Percentiles rank a stretch among this genome's conserved stretches.
Evolutionary conservation across 202 grass and related monocot genomes (phyloP).

Genomic region (Hordeum pubiflorum): DNA sequence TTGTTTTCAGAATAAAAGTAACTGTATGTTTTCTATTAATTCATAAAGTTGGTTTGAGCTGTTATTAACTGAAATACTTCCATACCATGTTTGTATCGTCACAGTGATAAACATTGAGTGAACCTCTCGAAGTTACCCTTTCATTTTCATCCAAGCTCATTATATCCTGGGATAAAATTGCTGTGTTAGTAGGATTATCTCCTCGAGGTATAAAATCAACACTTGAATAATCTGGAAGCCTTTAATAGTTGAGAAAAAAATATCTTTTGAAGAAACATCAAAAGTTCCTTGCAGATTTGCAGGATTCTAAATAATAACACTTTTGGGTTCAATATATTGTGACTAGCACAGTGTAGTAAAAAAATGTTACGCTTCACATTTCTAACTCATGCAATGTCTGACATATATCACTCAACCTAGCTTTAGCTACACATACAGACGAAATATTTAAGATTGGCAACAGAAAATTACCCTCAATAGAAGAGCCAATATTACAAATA

Average conservation of each 20-base stretch:
- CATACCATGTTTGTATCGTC: conserved; percentile 82
- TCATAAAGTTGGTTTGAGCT: conserved; percentile 5
- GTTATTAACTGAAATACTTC: conserved; percentile 20
- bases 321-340: background rate
- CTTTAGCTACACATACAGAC: background rate
- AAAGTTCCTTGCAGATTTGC: background rate
- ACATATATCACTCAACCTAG: background rate
- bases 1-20: background rate
- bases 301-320: background rate
- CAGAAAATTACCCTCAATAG: conserved; percentile 5
- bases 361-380: background rate
- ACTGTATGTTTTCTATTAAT: background rate
- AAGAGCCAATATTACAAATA: conserved; percentile 4
- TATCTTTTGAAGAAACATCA: background rate
- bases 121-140: conserved; percentile 57
- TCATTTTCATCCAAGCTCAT: conserved; percentile 86
- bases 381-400: background rate
- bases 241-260: background rate
- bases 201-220: background rate
- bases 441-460: background rate
- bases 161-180: conserved; percentile 53
- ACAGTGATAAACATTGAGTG: conserved; percentile 68
- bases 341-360: background rate
- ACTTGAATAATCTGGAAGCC: background rate
- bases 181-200: conserved; percentile 21